These are phyloP conservation scores for Xylaria sp. DNA, from an alignment of 2,329 filamentous ascomycete genomes.

Conservation along the genomic window DNA sequence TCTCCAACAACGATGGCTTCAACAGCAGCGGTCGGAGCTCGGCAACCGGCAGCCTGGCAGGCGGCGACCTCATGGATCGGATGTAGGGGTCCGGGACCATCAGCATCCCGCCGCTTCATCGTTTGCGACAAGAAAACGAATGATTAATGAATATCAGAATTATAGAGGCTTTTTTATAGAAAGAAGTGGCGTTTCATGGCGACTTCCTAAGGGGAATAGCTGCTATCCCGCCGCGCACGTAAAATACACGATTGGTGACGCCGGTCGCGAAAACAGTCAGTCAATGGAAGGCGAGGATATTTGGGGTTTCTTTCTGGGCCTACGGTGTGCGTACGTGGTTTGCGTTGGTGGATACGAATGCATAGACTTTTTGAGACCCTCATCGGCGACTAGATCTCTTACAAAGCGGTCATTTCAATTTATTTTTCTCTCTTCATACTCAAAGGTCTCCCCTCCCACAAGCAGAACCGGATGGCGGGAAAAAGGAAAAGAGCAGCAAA, in stretches of 20 bases:
- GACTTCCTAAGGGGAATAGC: slow-evolving; percentile 18
- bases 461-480: slow-evolving; percentile 7
- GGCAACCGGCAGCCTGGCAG: slow-evolving; percentile 75
- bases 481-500: slow-evolving; percentile 11
- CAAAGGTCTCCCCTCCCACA: slow-evolving; percentile 15
- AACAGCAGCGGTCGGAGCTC: slow-evolving; percentile 78
- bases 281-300: slow-evolving; percentile 5
- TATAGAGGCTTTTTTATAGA: slow-evolving; percentile 38
- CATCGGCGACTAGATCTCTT: slow-evolving; percentile 37
- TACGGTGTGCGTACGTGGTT: too few species aligned
- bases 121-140: slow-evolving; percentile 33
- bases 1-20: slow-evolving; percentile 62
- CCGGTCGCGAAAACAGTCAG: slow-evolving; percentile 19
- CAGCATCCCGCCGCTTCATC: slow-evolving; percentile 7
- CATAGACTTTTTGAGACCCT: slow-evolving; percentile 38
- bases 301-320: slow-evolving; percentile 13
- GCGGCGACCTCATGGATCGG: slow-evolving; percentile 67
- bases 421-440: slow-evolving; percentile 19
- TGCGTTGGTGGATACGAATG: slow-evolving; percentile 26
- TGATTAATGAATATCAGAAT: slow-evolving; percentile 32
- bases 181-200: slow-evolving; percentile 31
- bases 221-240: slow-evolving; percentile 23
- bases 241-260: slow-evolving; percentile 29
- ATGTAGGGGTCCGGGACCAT: slow-evolving; percentile 37
- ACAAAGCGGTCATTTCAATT: slow-evolving; percentile 20